These are phyloP conservation scores for Termitomyces sp. DNA, from an alignment of 768 basidiomycete species.

Conservation along the genomic window DNA sequence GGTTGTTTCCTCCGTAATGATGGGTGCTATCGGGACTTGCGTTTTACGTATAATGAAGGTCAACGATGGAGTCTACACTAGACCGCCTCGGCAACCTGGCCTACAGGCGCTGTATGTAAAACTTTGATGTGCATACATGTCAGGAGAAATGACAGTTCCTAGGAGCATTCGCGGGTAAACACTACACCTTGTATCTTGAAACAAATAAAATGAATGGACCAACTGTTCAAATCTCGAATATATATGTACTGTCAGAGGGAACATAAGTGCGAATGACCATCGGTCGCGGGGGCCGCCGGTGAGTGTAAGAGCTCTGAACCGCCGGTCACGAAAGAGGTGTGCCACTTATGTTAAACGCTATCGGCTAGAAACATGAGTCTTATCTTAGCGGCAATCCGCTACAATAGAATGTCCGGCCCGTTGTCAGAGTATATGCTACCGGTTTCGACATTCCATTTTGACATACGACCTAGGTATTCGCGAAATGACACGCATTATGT, in stretches of 20 bases:
- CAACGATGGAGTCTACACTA: background rate
- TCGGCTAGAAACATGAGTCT: background rate
- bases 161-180: too few species aligned
- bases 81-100: background rate
- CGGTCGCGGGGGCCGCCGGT: constrained; percentile 12
- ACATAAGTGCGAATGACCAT: background rate
- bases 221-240: background rate
- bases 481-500: background rate
- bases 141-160: background rate
- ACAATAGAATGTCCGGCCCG: background rate
- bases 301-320: constrained; percentile 4
- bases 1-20: background rate
- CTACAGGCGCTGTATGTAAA: background rate
- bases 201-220: background rate
- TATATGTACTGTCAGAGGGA: background rate
- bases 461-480: background rate
- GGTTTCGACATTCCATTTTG: background rate
- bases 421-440: background rate
- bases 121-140: background rate
- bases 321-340: constrained; percentile 7
- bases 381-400: background rate
- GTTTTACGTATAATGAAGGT: background rate
- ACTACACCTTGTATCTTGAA: background rate
- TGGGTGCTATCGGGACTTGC: background rate
- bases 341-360: background rate